Percentiles rank a stretch among this genome's conserved stretches.
phyloP scores from a whole-genome alignment of 2,329 filamentous ascomycete genomes.

The Hysterium pulicare region DNA sequence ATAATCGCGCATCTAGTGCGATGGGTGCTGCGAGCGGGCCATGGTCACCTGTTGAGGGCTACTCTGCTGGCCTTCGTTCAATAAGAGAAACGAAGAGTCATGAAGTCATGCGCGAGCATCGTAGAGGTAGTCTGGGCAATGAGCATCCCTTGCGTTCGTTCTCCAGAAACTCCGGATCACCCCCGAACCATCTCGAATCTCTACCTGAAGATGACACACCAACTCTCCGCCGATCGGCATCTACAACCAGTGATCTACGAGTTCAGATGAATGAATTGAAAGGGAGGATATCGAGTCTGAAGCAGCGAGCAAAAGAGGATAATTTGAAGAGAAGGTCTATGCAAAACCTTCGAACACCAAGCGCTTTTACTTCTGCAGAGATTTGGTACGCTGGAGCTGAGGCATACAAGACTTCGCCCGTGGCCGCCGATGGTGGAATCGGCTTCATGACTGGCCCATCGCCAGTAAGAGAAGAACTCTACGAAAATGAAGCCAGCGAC shows the following conservation, averaged over 20 bases:
- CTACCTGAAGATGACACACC: conserved; percentile 39
- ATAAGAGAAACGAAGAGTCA: conserved; percentile 39
- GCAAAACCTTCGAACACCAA: conserved; percentile 70
- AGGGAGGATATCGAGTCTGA: conserved; percentile 76
- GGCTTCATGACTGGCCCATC: conserved; percentile 26
- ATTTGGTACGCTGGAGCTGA: conserved; percentile 50
- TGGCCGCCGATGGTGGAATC: conserved; percentile 25
- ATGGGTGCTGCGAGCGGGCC: conserved; percentile 35
- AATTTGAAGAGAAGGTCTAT: conserved; percentile 73
- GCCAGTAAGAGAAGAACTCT: conserved; percentile 20
- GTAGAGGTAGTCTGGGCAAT: conserved; percentile 15
- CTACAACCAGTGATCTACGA: conserved; percentile 69
- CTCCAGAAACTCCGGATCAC: conserved; percentile 38
- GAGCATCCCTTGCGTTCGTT: conserved; percentile 31
- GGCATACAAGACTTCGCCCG: conserved; percentile 23
- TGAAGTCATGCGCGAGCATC: conserved; percentile 37
- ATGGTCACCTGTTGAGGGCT: conserved; percentile 33
- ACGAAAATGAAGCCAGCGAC: conserved; percentile 13
- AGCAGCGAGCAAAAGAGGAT: conserved; percentile 75
- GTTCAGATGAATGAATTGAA: conserved; percentile 84
- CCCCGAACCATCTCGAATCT: conserved; percentile 36
- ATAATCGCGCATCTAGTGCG: conserved; percentile 39
- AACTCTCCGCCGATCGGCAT: conserved; percentile 61
- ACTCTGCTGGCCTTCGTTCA: conserved; percentile 33
- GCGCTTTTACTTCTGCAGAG: conserved; percentile 73